A percentile compares a stretch with the other conserved stretches of the same genome.
These are phyloP conservation scores for Neurospora africana DNA, from an alignment of 495 filamentous ascomycete species.

Conservation along the genomic window DNA sequence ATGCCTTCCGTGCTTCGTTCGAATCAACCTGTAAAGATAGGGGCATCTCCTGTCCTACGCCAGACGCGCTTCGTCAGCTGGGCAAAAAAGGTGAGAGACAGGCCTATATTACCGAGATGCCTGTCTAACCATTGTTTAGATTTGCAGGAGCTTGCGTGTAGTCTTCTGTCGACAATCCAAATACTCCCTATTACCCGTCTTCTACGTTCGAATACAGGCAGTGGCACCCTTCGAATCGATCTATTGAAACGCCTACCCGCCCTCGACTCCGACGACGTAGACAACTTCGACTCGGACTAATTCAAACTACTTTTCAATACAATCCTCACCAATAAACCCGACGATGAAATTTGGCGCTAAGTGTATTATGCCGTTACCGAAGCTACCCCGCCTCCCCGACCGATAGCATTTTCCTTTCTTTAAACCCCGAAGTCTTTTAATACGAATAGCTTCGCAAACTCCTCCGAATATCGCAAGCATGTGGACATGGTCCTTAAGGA, in stretches of 20 bases:
- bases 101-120: too few species aligned
- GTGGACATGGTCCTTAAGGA: constrained; percentile 30
- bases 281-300: constrained; percentile 22
- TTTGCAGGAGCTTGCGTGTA: constrained; percentile 4
- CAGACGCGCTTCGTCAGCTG: too few species aligned
- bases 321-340: constrained; percentile 11
- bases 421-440: constrained; percentile 35
- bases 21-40: too few species aligned
- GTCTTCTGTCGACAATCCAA: constrained; percentile 14
- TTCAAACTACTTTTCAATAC: constrained; percentile 24
- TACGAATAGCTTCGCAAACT: constrained; percentile 32
- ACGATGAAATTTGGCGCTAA: constrained; percentile 23
- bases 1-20: too few species aligned
- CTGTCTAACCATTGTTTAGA: too few species aligned
- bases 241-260: too few species aligned
- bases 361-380: constrained; percentile 23
- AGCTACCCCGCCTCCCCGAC: constrained; percentile 26
- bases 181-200: constrained; percentile 17
- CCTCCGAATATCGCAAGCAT: constrained; percentile 32
- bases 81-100: not conserved
- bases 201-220: constrained; percentile 8
- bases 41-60: too few species aligned
- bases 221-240: too few species aligned
- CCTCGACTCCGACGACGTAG: too few species aligned
- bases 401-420: constrained; percentile 22